phyloP scores from a whole-genome alignment of 2,329 filamentous ascomycete genomes.

The Magnaporthiopsis incrustans region DNA sequence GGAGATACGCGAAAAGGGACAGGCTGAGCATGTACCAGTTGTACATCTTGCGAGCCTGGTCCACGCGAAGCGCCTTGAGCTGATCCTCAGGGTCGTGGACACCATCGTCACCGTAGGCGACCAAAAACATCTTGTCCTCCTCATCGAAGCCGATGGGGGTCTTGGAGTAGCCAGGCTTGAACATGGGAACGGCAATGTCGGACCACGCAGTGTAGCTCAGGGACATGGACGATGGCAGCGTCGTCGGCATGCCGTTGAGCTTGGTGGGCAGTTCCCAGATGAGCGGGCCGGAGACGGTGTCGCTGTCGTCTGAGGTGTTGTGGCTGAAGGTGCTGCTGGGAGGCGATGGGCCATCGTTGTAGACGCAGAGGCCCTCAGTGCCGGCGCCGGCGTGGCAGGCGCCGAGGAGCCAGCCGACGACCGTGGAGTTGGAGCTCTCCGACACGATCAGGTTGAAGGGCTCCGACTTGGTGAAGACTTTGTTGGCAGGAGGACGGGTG shows the following conservation, averaged over 20 bases:
- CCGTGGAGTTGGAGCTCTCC: constrained; percentile 17
- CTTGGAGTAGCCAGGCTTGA: constrained; percentile 14
- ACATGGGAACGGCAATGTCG: constrained; percentile 24
- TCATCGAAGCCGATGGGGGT: constrained; percentile 21
- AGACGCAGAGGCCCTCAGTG: constrained; percentile 23
- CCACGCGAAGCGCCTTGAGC: constrained; percentile 10
- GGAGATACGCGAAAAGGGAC: not conserved
- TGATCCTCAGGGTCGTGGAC: constrained; percentile 16
- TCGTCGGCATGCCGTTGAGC: constrained; percentile 10
- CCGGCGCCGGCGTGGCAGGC: constrained; percentile 28
- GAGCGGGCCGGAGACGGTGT: constrained; percentile 18
- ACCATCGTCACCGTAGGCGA: constrained; percentile 20
- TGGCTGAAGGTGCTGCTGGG: constrained; percentile 27
- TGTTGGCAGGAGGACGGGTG: too few relatives aligned
- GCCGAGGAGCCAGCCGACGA: constrained; percentile 24
- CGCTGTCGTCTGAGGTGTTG: constrained; percentile 20
- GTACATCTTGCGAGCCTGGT: constrained; percentile 17
- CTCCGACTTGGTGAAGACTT: constrained; percentile 18
- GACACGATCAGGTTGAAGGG: constrained; percentile 26
- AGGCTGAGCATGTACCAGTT: constrained; percentile 18
- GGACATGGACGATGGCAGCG: constrained; percentile 14
- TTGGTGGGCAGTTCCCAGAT: constrained; percentile 21
- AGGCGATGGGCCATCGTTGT: constrained; percentile 26
- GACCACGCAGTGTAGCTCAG: constrained; percentile 17
- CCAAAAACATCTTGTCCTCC: constrained; percentile 20